These are phyloP conservation scores for Pichia sp. DNA, from an alignment of 1,139 yeast species.

Conservation along the genomic window DNA sequence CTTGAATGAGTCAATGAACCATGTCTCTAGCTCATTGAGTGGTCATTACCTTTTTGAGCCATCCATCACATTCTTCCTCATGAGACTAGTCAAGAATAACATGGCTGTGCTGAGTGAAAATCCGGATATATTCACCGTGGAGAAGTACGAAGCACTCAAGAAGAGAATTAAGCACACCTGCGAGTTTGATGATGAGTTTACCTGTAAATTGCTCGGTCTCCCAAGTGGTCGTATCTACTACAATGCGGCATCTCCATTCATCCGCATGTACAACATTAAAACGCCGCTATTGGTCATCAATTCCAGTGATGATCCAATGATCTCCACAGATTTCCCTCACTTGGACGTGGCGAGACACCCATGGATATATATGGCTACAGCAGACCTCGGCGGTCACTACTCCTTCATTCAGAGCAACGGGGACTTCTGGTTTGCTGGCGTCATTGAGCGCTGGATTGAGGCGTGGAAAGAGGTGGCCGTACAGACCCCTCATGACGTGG, in stretches of 20 bases:
- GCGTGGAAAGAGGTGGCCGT: conserved; percentile 36
- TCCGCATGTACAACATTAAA: conserved; percentile 45
- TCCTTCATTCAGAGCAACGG: conserved; percentile 53
- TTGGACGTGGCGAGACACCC: conserved; percentile 48
- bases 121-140: conserved; percentile 29
- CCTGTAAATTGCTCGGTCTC: conserved; percentile 69
- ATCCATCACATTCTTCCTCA: conserved; percentile 47
- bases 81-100: conserved; percentile 44
- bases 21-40: conserved; percentile 45
- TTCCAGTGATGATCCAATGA: conserved; percentile 79
- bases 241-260: conserved; percentile 57
- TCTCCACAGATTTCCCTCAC: conserved; percentile 44
- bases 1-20: conserved; percentile 47
- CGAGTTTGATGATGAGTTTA: conserved; percentile 66
- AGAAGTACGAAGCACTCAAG: conserved; percentile 22
- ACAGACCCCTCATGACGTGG: conserved; percentile 8
- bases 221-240: conserved; percentile 65
- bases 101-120: conserved; percentile 34
- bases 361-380: conserved; percentile 44
- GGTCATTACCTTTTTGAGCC: conserved; percentile 53
- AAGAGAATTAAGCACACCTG: conserved; percentile 31
- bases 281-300: conserved; percentile 67
- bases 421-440: conserved; percentile 67
- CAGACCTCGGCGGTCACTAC: conserved; percentile 59
- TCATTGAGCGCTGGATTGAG: conserved; percentile 54